These are phyloP conservation scores for Dujonia santamariae DNA, from an alignment of 1,139 yeast genomes.

Conservation along the genomic window DNA sequence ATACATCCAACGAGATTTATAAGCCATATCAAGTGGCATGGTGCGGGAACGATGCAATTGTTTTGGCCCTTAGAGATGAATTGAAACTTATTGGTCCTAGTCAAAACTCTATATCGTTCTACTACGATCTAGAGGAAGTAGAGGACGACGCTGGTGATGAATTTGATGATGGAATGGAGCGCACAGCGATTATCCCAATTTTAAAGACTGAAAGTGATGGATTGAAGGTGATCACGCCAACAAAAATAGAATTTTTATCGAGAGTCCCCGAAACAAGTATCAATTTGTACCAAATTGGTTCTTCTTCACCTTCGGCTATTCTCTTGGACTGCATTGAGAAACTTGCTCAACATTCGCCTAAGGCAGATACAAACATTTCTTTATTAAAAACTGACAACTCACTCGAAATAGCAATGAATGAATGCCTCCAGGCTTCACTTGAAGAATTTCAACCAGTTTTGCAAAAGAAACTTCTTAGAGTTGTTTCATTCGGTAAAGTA, in stretches of 20 bases:
- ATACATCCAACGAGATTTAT: constrained; percentile 33
- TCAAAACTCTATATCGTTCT: constrained; percentile 52
- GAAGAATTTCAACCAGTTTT: constrained; percentile 73
- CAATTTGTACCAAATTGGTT: constrained; percentile 75
- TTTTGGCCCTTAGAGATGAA: constrained; percentile 58
- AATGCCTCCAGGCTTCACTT: constrained; percentile 71
- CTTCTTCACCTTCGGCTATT: constrained; percentile 79
- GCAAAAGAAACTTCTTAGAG: constrained; percentile 77
- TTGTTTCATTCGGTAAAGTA: constrained; percentile 86
- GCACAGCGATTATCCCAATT: constrained; percentile 23
- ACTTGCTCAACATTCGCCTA: constrained; percentile 66
- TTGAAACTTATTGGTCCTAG: constrained; percentile 71
- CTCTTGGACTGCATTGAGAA: constrained; percentile 80
- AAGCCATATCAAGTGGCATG: constrained; percentile 55
- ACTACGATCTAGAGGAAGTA: constrained; percentile 35
- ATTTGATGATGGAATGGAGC: constrained; percentile 18
- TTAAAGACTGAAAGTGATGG: constrained; percentile 67
- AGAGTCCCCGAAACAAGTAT: constrained; percentile 60
- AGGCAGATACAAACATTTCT: constrained; percentile 72
- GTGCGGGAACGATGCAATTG: constrained; percentile 87
- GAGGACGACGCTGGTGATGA: constrained; percentile 29
- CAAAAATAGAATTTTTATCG: constrained; percentile 59
- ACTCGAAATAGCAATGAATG: constrained; percentile 61
- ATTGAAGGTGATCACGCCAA: constrained; percentile 56
- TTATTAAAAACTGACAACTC: constrained; percentile 55